Conservation (phyloP, 2,329 filamentous ascomycete genomes). For the Beauveria bassiana region DNA sequence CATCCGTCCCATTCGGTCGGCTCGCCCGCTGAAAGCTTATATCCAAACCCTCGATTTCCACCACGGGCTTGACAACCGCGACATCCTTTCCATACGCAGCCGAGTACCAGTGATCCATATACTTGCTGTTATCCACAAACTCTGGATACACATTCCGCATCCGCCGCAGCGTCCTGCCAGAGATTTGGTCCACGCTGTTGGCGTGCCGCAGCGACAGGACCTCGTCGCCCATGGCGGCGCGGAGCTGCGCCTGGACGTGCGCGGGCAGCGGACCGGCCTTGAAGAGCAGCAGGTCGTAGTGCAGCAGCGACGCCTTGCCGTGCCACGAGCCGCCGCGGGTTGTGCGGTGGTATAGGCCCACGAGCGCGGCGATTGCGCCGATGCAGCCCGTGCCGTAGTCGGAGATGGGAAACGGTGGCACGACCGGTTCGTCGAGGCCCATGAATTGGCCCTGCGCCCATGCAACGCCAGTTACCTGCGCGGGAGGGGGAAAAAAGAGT, state of each 20-base stretch:
- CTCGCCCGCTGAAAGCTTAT: conserved; percentile 37
- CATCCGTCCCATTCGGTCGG: conserved; percentile 47
- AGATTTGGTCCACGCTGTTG: conserved; percentile 59
- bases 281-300: conserved; percentile 62
- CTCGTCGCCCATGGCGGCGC: conserved; percentile 37
- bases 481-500: not conserved
- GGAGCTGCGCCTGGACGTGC: conserved; percentile 43
- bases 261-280: conserved; percentile 49
- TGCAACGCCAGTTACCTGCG: conserved; percentile 44
- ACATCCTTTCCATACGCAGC: conserved; percentile 32
- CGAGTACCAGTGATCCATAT: conserved; percentile 43
- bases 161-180: conserved; percentile 47
- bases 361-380: conserved; percentile 59
- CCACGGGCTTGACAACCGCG: conserved; percentile 35
- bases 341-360: conserved; percentile 55
- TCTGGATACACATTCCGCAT: conserved; percentile 46
- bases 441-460: conserved; percentile 57
- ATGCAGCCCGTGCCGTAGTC: conserved; percentile 67
- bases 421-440: conserved; percentile 54
- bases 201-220: conserved; percentile 52
- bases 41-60: conserved; percentile 34
- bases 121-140: conserved; percentile 40
- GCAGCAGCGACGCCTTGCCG: conserved; percentile 55
- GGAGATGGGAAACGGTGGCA: conserved; percentile 57
- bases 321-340: conserved; percentile 58